Base-by-base conservation (phyloP, 2,329 filamentous ascomycete species). In the Alternaria rosae region DNA sequence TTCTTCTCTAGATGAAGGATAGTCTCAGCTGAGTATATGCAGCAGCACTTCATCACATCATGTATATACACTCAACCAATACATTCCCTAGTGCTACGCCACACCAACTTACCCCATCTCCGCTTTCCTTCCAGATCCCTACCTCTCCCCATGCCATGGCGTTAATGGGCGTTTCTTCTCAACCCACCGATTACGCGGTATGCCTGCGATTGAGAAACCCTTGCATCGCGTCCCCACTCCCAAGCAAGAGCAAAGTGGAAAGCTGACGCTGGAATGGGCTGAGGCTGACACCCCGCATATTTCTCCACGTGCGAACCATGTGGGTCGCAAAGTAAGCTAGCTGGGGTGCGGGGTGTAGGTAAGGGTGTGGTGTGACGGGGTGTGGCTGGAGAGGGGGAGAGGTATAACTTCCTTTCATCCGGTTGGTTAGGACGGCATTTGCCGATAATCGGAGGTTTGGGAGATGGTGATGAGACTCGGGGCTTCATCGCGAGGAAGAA, bases 301-400 rank as follows among this genome's bases (percentile, higher is more conserved):
- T 32, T 41, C 54, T 38, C 54, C 54, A 56, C 54, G 54, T 56
- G 54, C n/a, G 54, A 38, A 56, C 41, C 28, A 56, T 47, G 54
- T 56, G 43, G 54, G 43, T 48, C 26, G 30, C 15, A n/a, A 12
- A 44, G 35, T 43, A 11, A 21, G 47, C 47, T 51, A 51, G 30
- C 47, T 25, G 35, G 51, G 51, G 41, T 41, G 51, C 32, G 51
- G 51, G 35, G 51, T 15, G 50, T 32, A 26, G 17, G 21, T 38
- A 38, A 17, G 35, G 15, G 35, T 38, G n/a, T 17, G n/a, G 5
- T 38, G n/a, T 8, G 35, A 38, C 15, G 35, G 35, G 17, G 35
- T 38, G 35, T 38, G 35, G 35, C 35, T 38, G n/a, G n/a, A 17
- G 35, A 38, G n/a, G 32, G 32, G 15, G 32, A n/a, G 32, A 38